Base-by-base conservation (phyloP, 768 basidiomycete genomes). In the Panellus pusillus region DNA sequence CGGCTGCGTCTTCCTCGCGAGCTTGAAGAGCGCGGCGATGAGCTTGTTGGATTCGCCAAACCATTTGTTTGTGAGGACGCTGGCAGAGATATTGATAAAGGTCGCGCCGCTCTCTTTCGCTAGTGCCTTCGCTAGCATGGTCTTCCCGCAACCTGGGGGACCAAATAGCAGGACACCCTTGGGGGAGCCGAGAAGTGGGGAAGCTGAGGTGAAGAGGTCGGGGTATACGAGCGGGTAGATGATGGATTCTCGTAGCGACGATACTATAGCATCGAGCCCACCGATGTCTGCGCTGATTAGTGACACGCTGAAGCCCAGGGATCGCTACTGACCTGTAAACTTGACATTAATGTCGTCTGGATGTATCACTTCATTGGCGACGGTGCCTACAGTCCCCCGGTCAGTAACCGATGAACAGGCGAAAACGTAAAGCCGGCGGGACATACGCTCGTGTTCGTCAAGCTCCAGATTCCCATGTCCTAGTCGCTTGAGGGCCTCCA, bases 131-230 rank as follows among this genome's bases (percentile, higher is more conserved):
- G 97, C 97, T n/a, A 99, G 80, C 93, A 99, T 95, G 1, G 97
- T 98, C 76, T 99, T 99, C 20, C 97, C 97, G 61, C 97, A 99
- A 6, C 97, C 96, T 1, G 97, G 97, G 38, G 95, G 97, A 0
- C 97, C 97, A 63, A 91, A 96, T 17, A 99, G 81, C 15, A 98
- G 79, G 9, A 98, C 96, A 12, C 97, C 97, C 68, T 98, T 98
- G 0, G 97, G 97, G 5, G 97, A 92, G 6, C 84, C 82, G 55
- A 97, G 82, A 18, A 98, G 81, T 13, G 87, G 79, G 0, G 93
- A 91, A 0, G 89, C 82, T 15, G 87, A 78, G 13, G 80, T 77
- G 78, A 98, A 98, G 52, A 98, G 81, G 53, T 87, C 78, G 4
- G 97, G 97, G 64, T 91, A 96, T 55, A 89, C 82, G 38, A 98